A percentile compares a stretch with the other conserved stretches of the same genome.
phyloP scores from a whole-genome alignment of 208 protist genomes.

The Acanthamoeba culbertsoni region DNA sequence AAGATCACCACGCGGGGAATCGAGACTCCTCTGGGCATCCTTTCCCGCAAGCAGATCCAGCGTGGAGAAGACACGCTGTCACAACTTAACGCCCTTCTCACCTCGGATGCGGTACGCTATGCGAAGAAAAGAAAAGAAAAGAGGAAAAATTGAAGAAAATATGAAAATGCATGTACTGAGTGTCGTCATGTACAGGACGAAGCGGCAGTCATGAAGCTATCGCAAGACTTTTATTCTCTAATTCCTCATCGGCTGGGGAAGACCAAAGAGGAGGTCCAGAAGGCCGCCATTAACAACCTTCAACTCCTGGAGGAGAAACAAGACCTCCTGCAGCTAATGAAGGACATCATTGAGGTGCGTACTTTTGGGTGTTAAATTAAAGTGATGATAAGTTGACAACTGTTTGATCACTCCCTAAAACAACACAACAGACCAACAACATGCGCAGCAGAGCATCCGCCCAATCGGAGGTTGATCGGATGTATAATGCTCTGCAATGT shows the following conservation, averaged over 20 bases:
- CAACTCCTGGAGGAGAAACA: slow-evolving; percentile 1
- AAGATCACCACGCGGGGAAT: slow-evolving; percentile 57
- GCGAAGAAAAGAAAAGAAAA: not conserved
- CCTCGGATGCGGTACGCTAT: too few relatives aligned
- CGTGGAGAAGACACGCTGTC: slow-evolving; percentile 4
- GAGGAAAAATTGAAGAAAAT: too few relatives aligned
- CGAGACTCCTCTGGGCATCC: slow-evolving; percentile 61
- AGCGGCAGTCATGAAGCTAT: not conserved
- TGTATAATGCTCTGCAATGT: slow-evolving; percentile 62
- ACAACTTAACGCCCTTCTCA: not conserved
- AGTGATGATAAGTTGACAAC: too few relatives aligned
- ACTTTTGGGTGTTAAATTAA: too few relatives aligned
- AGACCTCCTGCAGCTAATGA: slow-evolving; percentile 55
- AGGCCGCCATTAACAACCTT: not conserved
- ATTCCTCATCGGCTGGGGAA: slow-evolving; percentile 50
- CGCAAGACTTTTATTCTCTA: slow-evolving; percentile 40
- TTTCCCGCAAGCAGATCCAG: slow-evolving; percentile 49
- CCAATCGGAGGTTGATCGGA: not conserved
- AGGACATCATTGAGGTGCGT: slow-evolving; percentile 47
- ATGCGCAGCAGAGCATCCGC: not conserved
- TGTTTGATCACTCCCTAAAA: too few relatives aligned
- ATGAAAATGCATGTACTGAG: too few relatives aligned
- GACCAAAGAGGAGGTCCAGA: not conserved
- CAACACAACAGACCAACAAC: not conserved
- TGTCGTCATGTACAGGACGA: too few relatives aligned